A percentile compares a stretch with the other conserved stretches of the same genome.
Evolutionary conservation across 73 alveolate genomes (phyloP).

Genomic region (Symbiodinium pilosum): DNA sequence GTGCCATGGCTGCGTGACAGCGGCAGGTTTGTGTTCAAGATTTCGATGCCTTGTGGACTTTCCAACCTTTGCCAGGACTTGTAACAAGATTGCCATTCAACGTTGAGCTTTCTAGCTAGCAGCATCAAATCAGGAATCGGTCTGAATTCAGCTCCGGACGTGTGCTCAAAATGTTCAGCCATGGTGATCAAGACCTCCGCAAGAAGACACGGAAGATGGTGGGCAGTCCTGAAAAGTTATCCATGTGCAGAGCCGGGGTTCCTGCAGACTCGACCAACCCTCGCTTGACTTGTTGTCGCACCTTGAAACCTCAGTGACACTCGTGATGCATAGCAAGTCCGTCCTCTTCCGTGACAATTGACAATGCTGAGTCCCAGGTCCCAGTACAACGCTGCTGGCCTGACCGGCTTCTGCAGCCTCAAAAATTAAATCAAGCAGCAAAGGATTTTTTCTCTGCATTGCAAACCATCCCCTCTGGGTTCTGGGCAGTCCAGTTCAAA

Average conservation of each 20-base stretch:
- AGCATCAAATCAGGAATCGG: too few relatives aligned
- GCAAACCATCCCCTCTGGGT: not conserved
- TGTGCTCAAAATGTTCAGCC: conserved; percentile 55
- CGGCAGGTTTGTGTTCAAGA: conserved; percentile 38
- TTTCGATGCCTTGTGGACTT: conserved; percentile 9
- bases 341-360: too few relatives aligned
- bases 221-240: too few relatives aligned
- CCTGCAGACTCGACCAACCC: not conserved
- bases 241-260: not conserved
- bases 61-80: not conserved
- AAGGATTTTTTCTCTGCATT: too few relatives aligned
- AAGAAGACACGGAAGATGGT: too few relatives aligned
- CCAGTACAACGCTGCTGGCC: conserved; percentile 52
- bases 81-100: not conserved
- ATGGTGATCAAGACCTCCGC: conserved; percentile 21
- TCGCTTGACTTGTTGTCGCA: conserved; percentile 23
- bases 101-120: not conserved
- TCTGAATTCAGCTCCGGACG: not conserved
- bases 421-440: not conserved
- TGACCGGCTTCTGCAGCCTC: conserved; percentile 92
- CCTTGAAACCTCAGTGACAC: conserved; percentile 12
- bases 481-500: not conserved
- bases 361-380: not conserved
- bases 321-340: too few relatives aligned
- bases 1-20: conserved; percentile 43